A percentile compares a stretch with the other conserved stretches of the same genome.
phyloP scores from a whole-genome alignment of 1,284 basidiomycete species.

The Ustilago tritici region DNA sequence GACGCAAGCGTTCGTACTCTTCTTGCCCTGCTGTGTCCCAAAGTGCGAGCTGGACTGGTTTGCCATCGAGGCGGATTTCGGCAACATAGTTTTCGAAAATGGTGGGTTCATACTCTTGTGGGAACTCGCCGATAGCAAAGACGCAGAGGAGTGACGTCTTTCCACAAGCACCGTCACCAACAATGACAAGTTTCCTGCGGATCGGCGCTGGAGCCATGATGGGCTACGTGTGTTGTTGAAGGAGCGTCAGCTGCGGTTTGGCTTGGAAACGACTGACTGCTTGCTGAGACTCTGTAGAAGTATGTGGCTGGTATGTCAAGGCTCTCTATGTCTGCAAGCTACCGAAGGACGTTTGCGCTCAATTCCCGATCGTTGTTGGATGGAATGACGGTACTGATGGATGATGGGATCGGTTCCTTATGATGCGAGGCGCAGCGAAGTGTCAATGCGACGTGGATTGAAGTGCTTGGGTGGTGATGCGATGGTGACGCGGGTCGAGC shows the following conservation, averaged over 20 bases:
- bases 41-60: slow-evolving; percentile 91
- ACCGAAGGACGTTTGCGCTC: not conserved
- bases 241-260: not conserved
- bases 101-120: slow-evolving; percentile 83
- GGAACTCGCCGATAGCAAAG: slow-evolving; percentile 95
- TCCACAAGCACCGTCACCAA: slow-evolving; percentile 74
- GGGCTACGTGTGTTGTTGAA: not conserved
- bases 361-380: not conserved
- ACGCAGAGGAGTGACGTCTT: slow-evolving; percentile 70
- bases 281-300: not conserved
- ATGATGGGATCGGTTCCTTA: not conserved
- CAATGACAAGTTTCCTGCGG: slow-evolving; percentile 89
- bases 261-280: not conserved
- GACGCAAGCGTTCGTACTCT: slow-evolving; percentile 93
- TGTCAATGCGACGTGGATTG: not conserved
- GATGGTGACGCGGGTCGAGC: not conserved
- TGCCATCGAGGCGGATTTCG: slow-evolving; percentile 95
- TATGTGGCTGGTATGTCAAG: not conserved
- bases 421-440: not conserved
- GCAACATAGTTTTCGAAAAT: slow-evolving; percentile 99
- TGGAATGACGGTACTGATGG: not conserved
- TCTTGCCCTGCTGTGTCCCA: slow-evolving; percentile 98
- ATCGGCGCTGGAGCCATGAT: slow-evolving; percentile 73
- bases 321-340: not conserved
- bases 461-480: too few species aligned